Evolutionary conservation across 2,329 filamentous ascomycete species (phyloP), one percentile per base, ranked within the genome.

Genomic region (Orbilia blumenaviensis): DNA sequence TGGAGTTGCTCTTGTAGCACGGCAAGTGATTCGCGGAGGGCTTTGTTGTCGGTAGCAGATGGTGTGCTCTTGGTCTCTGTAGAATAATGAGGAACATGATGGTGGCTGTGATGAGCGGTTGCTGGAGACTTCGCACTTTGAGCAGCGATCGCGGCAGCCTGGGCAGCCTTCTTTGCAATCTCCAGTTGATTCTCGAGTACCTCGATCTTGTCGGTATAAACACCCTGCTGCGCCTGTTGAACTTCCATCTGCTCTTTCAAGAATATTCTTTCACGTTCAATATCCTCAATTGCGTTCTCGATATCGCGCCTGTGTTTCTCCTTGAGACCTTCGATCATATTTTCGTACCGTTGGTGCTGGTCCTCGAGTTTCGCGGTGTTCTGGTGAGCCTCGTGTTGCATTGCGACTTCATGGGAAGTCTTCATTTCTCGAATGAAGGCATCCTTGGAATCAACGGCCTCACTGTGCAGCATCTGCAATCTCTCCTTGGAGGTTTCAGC

Each of bases 1-100:
- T 98, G 95, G 5, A 99, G 87, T 83, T 99, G 95, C 83, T 98
- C 94, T 84, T 99, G 95, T 25, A 99, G 86, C 16, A 97, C 95
- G 84, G 96, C 90, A 81, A 99, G 97, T 0, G 94, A 97, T 83
- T 99, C 95, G 29, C 95, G 91, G 32, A 99, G 88, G 5, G 95
- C 95, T 83, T 98, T 94, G 86, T 91, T 96, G 82, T 95, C 93
- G 0, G 84, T 82, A 16, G 81, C 81, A 42, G 84, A 83, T n/a
- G 83, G 82, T 29, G 81, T 79, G 54, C 81, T 82, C 79, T 82
- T 84, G 27, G 83, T 81, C 44, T 83, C 82, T 2, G 78, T 67
- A 12, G 78, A 36, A 32, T 56, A 18, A 25, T 56, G 29, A 6
- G 78, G 63, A 7, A 69, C 61, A 29, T 62, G 66, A 42, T 58